Conservation (phyloP, 495 filamentous ascomycete genomes). For the Xylaria grammica region DNA sequence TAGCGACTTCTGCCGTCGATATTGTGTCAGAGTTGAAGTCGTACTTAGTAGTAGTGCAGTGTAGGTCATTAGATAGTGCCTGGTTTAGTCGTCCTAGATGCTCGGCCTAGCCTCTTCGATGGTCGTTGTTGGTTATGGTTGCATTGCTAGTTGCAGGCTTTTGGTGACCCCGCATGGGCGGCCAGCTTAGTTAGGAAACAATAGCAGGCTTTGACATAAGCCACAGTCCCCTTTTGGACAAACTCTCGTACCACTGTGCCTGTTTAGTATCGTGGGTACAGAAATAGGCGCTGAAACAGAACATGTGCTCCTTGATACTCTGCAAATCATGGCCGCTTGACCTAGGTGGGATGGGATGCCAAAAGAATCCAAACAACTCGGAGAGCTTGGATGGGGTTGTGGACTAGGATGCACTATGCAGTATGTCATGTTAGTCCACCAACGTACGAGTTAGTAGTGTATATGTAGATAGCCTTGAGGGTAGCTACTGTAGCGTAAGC, state of each 20-base stretch:
- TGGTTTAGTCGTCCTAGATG: background rate
- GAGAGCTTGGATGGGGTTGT: background rate
- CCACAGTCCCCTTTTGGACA: slow-evolving; percentile 1
- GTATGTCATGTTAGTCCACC: no score
- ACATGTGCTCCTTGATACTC: background rate
- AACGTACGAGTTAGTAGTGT: background rate
- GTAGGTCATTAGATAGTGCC: background rate
- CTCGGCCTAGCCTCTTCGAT: background rate
- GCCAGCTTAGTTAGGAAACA: slow-evolving; percentile 3
- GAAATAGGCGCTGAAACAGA: background rate
- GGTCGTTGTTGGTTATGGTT: background rate
- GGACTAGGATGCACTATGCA: background rate
- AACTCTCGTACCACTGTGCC: background rate
- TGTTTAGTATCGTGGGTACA: background rate
- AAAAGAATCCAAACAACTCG: background rate
- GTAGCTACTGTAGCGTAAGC: background rate
- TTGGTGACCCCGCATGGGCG: slow-evolving; percentile 15
- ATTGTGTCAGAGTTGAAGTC: no score
- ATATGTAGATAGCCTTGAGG: no score
- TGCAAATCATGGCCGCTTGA: slow-evolving; percentile 4
- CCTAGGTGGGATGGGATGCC: background rate
- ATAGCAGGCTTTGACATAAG: background rate
- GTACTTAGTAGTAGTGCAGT: background rate
- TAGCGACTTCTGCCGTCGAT: background rate
- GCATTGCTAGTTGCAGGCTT: slow-evolving; percentile 1